A percentile compares a stretch with the other conserved stretches of the same genome.
These are phyloP conservation scores for Penicillium cosmopolitanum DNA, from an alignment of 495 filamentous ascomycete genomes.

Conservation along the genomic window DNA sequence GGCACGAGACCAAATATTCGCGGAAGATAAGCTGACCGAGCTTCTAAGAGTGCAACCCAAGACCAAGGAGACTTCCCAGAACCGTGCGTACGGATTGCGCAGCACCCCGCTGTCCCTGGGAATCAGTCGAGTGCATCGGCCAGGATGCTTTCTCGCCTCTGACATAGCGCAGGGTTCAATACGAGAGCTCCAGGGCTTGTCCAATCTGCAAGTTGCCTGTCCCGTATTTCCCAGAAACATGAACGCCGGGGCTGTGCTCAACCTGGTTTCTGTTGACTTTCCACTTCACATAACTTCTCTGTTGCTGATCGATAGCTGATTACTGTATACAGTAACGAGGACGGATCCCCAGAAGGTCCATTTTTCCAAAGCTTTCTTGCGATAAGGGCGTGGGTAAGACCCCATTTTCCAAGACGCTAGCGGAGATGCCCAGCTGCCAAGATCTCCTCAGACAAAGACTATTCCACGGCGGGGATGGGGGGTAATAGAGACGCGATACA, in stretches of 20 bases:
- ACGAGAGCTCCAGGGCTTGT: background rate
- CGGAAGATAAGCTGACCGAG: too few relatives aligned
- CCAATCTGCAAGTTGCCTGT: too few relatives aligned
- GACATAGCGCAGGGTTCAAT: background rate
- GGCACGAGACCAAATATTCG: background rate
- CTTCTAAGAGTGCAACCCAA: background rate
- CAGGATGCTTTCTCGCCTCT: background rate
- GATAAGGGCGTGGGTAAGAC: conserved; percentile 11
- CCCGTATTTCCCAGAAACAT: background rate
- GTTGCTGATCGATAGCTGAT: background rate
- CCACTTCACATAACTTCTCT: too few relatives aligned
- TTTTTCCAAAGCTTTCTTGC: conserved; percentile 3
- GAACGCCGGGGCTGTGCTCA: too few relatives aligned
- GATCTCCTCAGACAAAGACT: conserved; percentile 15
- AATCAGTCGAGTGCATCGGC: background rate
- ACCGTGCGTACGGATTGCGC: background rate
- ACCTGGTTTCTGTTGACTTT: too few relatives aligned
- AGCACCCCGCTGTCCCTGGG: too few relatives aligned
- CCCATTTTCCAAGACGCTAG: conserved; percentile 6
- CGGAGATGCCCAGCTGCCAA: conserved; percentile 18
- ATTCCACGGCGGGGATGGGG: background rate
- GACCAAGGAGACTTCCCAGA: background rate
- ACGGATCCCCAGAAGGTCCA: background rate
- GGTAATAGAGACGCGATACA: background rate
- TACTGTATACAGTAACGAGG: conserved; percentile 7